Evolutionary conservation across 2,329 filamentous ascomycete genomes (phyloP).

Genomic region (Pleurostoma richardsiae): DNA sequence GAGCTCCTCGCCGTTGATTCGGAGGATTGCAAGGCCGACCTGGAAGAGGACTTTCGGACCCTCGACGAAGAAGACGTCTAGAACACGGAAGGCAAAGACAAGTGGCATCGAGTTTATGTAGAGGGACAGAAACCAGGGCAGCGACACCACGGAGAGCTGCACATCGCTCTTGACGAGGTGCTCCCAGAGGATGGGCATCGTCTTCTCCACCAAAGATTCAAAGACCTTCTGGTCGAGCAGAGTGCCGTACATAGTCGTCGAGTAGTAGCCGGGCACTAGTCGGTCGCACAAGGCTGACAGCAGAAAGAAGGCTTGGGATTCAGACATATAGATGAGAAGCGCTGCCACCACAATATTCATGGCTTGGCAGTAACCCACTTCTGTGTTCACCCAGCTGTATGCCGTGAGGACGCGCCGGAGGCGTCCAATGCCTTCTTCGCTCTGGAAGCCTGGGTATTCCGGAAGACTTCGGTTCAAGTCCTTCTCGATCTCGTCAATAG

Average conservation of each 20-base stretch:
- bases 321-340: conserved; percentile 97
- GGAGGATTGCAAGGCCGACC: conserved; percentile 89
- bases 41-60: conserved; percentile 97
- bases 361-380: conserved; percentile 97
- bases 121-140: conserved; percentile 95
- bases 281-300: conserved; percentile 89
- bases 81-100: conserved; percentile 91
- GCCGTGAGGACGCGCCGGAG: conserved; percentile 88
- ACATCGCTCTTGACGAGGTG: conserved; percentile 96
- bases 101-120: conserved; percentile 99
- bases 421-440: conserved; percentile 87
- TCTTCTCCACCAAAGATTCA: conserved; percentile 95
- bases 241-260: conserved; percentile 98
- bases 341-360: conserved; percentile 99
- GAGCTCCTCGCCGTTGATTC: conserved; percentile 94
- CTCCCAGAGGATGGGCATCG: conserved; percentile 97
- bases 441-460: conserved; percentile 96
- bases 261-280: conserved; percentile 93
- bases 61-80: conserved; percentile 98
- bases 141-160: conserved; percentile 91
- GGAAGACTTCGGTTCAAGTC: conserved; percentile 94
- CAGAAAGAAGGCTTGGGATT: conserved; percentile 91
- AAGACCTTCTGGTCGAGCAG: conserved; percentile 96
- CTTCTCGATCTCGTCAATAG: conserved; percentile 98
- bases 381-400: conserved; percentile 94